These are phyloP conservation scores for Penicillium sp. DNA, from an alignment of 2,329 filamentous ascomycete genomes.

Conservation along the genomic window DNA sequence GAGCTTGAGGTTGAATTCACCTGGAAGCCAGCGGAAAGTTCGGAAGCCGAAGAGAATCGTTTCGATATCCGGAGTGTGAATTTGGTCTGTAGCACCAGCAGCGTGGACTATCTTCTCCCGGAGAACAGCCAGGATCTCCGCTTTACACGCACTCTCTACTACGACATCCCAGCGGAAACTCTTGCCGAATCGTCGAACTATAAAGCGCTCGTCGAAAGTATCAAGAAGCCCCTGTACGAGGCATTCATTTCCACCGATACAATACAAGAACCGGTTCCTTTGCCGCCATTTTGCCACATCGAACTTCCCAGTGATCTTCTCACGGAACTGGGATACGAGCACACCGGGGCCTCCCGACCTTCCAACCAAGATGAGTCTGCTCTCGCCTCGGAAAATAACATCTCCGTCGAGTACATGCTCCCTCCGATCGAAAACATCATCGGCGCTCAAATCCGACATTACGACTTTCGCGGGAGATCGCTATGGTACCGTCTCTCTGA, in stretches of 20 bases:
- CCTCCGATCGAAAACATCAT: conserved; percentile 32
- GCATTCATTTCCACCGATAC: conserved; percentile 18
- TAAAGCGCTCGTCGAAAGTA: conserved; percentile 17
- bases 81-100: conserved; percentile 30
- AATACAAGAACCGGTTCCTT: conserved; percentile 13
- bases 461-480: conserved; percentile 32
- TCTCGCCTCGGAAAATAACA: conserved; percentile 8
- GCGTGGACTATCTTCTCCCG: conserved; percentile 41
- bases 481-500: conserved; percentile 34
- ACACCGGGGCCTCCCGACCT: too few species aligned
- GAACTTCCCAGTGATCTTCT: conserved; percentile 29
- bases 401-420: conserved; percentile 36
- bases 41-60: conserved; percentile 5
- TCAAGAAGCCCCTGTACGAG: conserved; percentile 22
- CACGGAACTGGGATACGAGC: neutral
- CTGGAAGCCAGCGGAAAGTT: conserved; percentile 4
- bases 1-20: conserved; percentile 35
- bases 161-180: conserved; percentile 24
- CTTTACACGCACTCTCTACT: conserved; percentile 36
- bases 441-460: conserved; percentile 30
- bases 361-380: too few species aligned
- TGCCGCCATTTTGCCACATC: conserved; percentile 35
- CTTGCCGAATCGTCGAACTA: conserved; percentile 5
- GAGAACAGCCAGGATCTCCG: conserved; percentile 40
- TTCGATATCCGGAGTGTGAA: conserved; percentile 31